Base-by-base conservation (phyloP, 805 yeast species). In the Candida insectorum region DNA sequence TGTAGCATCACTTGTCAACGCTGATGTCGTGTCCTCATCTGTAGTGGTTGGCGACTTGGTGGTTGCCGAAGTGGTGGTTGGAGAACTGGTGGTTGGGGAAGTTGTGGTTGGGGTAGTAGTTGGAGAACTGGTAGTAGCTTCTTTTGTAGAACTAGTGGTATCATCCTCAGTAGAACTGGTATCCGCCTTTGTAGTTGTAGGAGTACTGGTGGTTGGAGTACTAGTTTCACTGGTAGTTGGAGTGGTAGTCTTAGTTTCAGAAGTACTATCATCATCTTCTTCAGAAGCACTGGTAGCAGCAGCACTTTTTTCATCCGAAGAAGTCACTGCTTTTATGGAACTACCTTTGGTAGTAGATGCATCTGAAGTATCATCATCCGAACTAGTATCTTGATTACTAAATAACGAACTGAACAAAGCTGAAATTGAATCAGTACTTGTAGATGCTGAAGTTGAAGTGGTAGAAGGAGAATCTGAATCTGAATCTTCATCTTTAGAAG, bases 11-110 rank as follows among this genome's bases (percentile, higher is more conserved):
- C 16, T 15, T 20, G 34, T 15, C 8, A 31, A 3, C n/a, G 29
- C 20, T 16, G 28, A 30, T 12, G 34, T 13, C n/a, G 34, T 16
- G 20, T 16, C 12, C 6, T 6, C 18, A 12, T 4, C 20, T 11
- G 35, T 14, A 10, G 36, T 15, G 5, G 28, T 12, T 15, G 35
- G 24, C 12, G 18, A 22, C 24, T 23, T 23, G 24, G 30, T 33
- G 29, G 28, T 26, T 27, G 30, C 13, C 11, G 10, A 15, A 24
- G 16, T 18, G 27, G 36, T 14, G 28, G 22, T 18, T 22, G 36
- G 6, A 20, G 16, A 26, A 12, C 30, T 31, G 22, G 36, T 4
- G 6, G 21, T 16, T 12, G n/a, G 10, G 23, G 23, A 7, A 12
- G 9, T 11, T 24, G 16, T 4, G n/a, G 28, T 12, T 5, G 29